Evolutionary conservation across 768 basidiomycete species (phyloP).

Genomic region (Roridomyces roridus): DNA sequence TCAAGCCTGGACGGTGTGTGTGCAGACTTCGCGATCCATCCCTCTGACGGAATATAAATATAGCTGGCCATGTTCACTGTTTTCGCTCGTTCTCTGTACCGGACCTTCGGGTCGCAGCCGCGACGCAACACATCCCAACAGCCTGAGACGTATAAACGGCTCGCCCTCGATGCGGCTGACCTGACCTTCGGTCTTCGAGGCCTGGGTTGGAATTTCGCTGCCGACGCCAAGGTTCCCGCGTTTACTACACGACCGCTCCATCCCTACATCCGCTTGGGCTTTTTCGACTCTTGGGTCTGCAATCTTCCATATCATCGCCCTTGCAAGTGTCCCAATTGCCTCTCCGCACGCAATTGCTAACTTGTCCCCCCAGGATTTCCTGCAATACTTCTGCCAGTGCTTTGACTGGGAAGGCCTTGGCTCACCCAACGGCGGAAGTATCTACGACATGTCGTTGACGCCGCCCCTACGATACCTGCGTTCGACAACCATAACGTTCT

Average conservation of each 20-base stretch:
- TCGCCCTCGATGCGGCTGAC: slow-evolving; percentile 52
- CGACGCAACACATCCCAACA: background rate
- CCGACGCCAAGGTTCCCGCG: slow-evolving; percentile 44
- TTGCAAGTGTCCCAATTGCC: slow-evolving; percentile 35
- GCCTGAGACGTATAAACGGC: slow-evolving; percentile 4
- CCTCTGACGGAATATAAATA: background rate
- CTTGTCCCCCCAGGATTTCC: slow-evolving; percentile 20
- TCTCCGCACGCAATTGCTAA: slow-evolving; percentile 51
- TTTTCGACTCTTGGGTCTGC: slow-evolving; percentile 39
- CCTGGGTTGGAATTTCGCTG: slow-evolving; percentile 66
- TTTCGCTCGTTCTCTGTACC: slow-evolving; percentile 1
- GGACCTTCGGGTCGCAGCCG: slow-evolving; percentile 21
- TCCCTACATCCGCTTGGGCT: slow-evolving; percentile 44
- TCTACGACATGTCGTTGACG: slow-evolving; percentile 44
- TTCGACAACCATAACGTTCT: slow-evolving; percentile 49
- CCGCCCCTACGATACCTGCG: slow-evolving; percentile 44
- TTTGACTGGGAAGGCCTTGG: slow-evolving; percentile 50
- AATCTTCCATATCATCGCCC: slow-evolving; percentile 37
- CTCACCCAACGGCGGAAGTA: slow-evolving; percentile 44
- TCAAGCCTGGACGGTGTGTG: slow-evolving; percentile 51
- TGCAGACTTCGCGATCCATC: no score
- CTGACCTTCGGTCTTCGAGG: slow-evolving; percentile 60
- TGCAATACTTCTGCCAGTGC: no score
- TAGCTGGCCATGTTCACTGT: slow-evolving; percentile 42
- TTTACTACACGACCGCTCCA: slow-evolving; percentile 48